A percentile compares a stretch with the other conserved stretches of the same genome.
Conservation (phyloP, 148 eudicot genomes). For the Euryodendron excelsum region DNA sequence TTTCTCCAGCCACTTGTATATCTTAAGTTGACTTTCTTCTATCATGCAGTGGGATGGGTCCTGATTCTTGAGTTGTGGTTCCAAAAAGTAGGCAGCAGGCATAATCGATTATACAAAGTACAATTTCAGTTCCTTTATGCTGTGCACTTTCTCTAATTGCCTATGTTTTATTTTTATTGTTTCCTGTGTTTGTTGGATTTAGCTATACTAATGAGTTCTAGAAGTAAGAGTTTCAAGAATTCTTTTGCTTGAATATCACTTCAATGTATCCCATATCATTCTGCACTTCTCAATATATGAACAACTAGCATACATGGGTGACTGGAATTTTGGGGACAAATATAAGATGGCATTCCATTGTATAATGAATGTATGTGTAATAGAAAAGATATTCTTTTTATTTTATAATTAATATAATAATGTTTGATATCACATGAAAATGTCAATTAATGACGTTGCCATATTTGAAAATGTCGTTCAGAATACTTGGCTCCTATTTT, state of each 20-base stretch:
- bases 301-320: neutral
- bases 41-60: slow-evolving; percentile 92
- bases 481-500: neutral
- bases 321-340: neutral
- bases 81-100: slow-evolving; percentile 99
- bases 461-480: neutral
- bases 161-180: neutral
- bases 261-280: neutral
- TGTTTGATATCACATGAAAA: too few species aligned
- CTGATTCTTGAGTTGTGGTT: slow-evolving; percentile 91
- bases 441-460: neutral
- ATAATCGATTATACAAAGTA: slow-evolving; percentile 87
- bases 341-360: too few species aligned
- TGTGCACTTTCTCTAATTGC: neutral
- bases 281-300: neutral
- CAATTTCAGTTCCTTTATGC: neutral
- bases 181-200: neutral
- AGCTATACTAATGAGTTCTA: neutral
- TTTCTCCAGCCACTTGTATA: neutral
- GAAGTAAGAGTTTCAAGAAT: neutral
- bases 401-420: too few species aligned
- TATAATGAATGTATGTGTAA: too few species aligned
- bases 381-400: too few species aligned
- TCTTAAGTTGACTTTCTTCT: slow-evolving; percentile 13
- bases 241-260: neutral